phyloP scores from a whole-genome alignment of 306 rosid genomes.

The Cicer chorassanicum region DNA sequence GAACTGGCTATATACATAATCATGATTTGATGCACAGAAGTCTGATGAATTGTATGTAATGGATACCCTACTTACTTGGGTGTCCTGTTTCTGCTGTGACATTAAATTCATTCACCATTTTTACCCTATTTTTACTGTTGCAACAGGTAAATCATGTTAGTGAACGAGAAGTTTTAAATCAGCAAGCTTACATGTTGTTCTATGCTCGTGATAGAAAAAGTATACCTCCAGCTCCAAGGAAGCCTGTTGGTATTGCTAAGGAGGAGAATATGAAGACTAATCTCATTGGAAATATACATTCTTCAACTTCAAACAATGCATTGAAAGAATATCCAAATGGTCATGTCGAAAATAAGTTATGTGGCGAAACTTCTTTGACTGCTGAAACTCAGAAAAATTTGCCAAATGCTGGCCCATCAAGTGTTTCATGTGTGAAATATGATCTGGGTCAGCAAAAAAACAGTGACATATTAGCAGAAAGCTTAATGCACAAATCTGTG shows the following conservation, averaged over 20 bases:
- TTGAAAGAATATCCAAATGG: constrained; percentile 53
- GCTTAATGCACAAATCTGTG: constrained; percentile 42
- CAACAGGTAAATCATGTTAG: constrained; percentile 77
- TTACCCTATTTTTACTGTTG: constrained; percentile 26
- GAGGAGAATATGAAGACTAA: constrained; percentile 59
- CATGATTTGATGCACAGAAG: background rate
- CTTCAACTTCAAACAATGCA: constrained; percentile 48
- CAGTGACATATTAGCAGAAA: constrained; percentile 35
- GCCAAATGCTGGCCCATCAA: constrained; percentile 46
- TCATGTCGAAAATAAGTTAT: constrained; percentile 43
- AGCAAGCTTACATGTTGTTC: constrained; percentile 97
- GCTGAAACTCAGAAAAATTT: constrained; percentile 48
- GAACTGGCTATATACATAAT: constrained; percentile 6
- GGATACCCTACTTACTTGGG: background rate
- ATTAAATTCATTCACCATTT: background rate
- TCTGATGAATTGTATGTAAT: constrained; percentile 7
- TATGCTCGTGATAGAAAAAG: constrained; percentile 87
- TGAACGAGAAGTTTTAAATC: constrained; percentile 78
- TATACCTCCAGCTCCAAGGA: constrained; percentile 58
- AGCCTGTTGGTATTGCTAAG: constrained; percentile 52
- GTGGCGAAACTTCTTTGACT: constrained; percentile 35
- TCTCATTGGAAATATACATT: constrained; percentile 43
- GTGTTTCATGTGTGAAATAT: constrained; percentile 42
- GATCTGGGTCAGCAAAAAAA: constrained; percentile 39
- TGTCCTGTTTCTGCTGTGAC: background rate